phyloP scores from a whole-genome alignment of 1,139 yeast genomes.

The Kazachstania sp. region DNA sequence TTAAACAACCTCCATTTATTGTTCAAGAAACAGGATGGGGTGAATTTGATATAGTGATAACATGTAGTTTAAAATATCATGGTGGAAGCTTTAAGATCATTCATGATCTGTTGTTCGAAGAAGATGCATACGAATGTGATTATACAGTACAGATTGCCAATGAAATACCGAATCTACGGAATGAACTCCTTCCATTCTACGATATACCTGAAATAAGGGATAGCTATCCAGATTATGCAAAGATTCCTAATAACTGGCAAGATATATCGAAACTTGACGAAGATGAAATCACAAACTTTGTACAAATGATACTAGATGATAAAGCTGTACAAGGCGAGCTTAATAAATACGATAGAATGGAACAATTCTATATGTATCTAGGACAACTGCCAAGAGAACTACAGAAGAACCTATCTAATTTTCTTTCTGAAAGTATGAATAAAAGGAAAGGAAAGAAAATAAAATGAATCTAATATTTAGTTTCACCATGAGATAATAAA shows the following conservation, averaged over 20 bases:
- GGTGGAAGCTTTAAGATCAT: conserved; percentile 72
- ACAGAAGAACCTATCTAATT: conserved; percentile 39
- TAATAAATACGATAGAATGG: conserved; percentile 92
- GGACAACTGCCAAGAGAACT: conserved; percentile 83
- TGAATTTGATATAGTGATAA: conserved; percentile 79
- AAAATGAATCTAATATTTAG: too few species aligned
- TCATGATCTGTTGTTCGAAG: conserved; percentile 76
- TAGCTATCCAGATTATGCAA: neutral
- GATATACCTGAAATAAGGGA: conserved; percentile 43
- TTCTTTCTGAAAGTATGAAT: neutral
- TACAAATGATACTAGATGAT: conserved; percentile 90
- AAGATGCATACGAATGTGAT: conserved; percentile 65
- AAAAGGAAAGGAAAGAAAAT: neutral
- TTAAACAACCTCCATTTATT: conserved; percentile 74
- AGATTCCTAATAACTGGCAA: conserved; percentile 4
- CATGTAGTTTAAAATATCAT: conserved; percentile 63
- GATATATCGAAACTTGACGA: conserved; percentile 44
- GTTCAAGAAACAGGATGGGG: conserved; percentile 98
- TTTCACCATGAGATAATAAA: too few species aligned
- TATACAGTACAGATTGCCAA: conserved; percentile 67
- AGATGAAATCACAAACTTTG: conserved; percentile 82
- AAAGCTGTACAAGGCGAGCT: conserved; percentile 85
- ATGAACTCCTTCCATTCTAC: conserved; percentile 64
- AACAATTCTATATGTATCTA: conserved; percentile 89
- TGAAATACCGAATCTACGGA: conserved; percentile 58